Evolutionary conservation across 768 basidiomycete species (phyloP).

Genomic region (Mycena vitilis): DNA sequence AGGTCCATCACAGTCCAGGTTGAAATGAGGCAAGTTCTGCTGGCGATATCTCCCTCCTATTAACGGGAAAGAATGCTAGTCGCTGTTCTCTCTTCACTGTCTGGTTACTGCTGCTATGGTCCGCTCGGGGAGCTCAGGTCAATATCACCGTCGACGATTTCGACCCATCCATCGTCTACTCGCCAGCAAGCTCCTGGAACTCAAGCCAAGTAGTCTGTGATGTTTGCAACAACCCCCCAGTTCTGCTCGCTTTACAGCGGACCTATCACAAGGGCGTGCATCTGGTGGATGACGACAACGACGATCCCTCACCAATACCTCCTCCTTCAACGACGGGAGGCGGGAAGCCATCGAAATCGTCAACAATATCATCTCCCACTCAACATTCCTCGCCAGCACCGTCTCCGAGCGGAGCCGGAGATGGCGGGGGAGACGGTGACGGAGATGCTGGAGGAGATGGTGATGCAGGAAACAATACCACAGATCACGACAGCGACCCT

Average conservation of each 20-base stretch:
- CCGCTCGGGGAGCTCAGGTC: conserved; percentile 38
- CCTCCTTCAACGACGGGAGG: too few species aligned
- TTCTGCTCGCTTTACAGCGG: conserved; percentile 36
- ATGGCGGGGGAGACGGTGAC: not conserved
- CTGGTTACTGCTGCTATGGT: conserved; percentile 27
- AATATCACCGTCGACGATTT: conserved; percentile 55
- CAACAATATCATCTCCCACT: not conserved
- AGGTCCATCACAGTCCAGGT: not conserved
- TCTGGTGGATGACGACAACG: conserved; percentile 37
- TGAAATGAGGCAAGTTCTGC: conserved; percentile 17
- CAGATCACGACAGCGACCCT: too few species aligned
- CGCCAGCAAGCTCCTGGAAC: conserved; percentile 51
- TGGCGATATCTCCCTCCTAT: not conserved
- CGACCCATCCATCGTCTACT: conserved; percentile 52
- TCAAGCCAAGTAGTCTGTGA: conserved; percentile 45
- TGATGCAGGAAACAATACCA: too few species aligned
- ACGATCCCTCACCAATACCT: conserved; percentile 9
- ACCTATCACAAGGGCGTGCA: conserved; percentile 54
- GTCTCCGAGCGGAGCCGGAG: too few species aligned
- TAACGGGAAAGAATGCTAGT: conserved; percentile 6
- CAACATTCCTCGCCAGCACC: not conserved
- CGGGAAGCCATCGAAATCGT: too few species aligned
- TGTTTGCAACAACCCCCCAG: conserved; percentile 45
- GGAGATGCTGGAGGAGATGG: not conserved
- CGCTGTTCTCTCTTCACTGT: conserved; percentile 22